Percentiles rank a stretch among this genome's conserved stretches.
Conservation (phyloP, 208 protist genomes). For the Wallacemonas sp. region DNA sequence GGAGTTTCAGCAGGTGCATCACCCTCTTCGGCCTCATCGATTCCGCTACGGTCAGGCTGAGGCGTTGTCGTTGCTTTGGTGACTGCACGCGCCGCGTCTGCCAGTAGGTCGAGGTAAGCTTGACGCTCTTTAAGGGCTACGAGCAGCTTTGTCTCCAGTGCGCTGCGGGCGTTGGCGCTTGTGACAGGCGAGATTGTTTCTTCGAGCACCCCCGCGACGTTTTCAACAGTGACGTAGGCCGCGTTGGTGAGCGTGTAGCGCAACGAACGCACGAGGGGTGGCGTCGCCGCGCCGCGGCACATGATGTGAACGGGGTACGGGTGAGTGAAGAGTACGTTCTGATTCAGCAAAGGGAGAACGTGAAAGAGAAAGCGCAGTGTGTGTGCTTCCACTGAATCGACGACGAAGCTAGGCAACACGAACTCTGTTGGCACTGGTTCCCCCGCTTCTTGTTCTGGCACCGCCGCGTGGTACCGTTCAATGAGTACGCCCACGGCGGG, state of each 20-base stretch:
- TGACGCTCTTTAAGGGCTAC: not conserved
- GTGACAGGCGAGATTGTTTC: slow-evolving; percentile 3
- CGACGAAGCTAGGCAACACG: not conserved
- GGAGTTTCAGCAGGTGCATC: not conserved
- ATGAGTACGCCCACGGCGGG: not conserved
- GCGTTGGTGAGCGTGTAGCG: slow-evolving; percentile 13
- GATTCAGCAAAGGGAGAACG: slow-evolving; percentile 26
- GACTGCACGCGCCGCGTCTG: too few relatives aligned
- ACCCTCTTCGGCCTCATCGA: not conserved
- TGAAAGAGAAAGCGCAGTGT: slow-evolving; percentile 10
- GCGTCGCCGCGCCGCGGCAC: slow-evolving; percentile 26
- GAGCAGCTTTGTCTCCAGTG: not conserved
- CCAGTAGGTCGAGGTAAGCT: too few relatives aligned
- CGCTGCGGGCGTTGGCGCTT: not conserved
- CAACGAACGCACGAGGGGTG: slow-evolving; percentile 14
- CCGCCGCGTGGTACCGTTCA: not conserved
- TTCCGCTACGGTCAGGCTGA: not conserved
- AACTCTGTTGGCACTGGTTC: too few relatives aligned
- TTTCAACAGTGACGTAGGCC: slow-evolving; percentile 30
- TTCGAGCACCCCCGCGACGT: slow-evolving; percentile 14
- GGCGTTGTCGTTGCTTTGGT: not conserved
- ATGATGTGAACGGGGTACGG: slow-evolving; percentile 57
- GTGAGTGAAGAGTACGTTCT: slow-evolving; percentile 26
- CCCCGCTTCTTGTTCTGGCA: too few relatives aligned
- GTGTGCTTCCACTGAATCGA: not conserved